Evolutionary conservation across 1,284 basidiomycete genomes (phyloP).

Genomic region (Austroboletus niveus): DNA sequence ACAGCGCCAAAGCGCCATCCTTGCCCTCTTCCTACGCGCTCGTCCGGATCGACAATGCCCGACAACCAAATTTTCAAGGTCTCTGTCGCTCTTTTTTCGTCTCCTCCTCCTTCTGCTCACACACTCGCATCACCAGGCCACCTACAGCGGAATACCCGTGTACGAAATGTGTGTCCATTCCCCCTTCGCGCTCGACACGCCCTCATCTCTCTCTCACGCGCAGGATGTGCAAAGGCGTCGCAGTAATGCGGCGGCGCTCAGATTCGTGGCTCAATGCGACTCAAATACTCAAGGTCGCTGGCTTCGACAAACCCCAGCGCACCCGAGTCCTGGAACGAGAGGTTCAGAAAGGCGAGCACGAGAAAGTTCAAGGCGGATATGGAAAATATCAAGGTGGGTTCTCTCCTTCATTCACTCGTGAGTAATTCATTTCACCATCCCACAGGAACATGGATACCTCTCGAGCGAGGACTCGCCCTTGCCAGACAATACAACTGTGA

Average conservation of each 20-base stretch:
- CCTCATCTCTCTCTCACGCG: conserved; percentile 35
- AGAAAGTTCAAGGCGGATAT: conserved; percentile 99
- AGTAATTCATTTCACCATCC: background rate
- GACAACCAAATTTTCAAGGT: conserved; percentile 81
- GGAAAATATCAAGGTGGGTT: conserved; percentile 96
- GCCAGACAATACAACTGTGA: conserved; percentile 96
- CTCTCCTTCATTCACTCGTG: conserved; percentile 1
- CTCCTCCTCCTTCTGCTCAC: conserved; percentile 11
- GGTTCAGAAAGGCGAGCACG: conserved; percentile 98
- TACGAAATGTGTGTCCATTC: conserved; percentile 72
- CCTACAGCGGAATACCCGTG: conserved; percentile 85
- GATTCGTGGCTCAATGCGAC: conserved; percentile 99
- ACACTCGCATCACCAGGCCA: conserved; percentile 52
- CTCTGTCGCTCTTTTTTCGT: conserved; percentile 16
- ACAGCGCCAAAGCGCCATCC: conserved; percentile 18
- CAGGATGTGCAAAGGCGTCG: conserved; percentile 93
- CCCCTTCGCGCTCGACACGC: conserved; percentile 36
- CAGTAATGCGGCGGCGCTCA: conserved; percentile 94
- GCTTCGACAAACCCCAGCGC: conserved; percentile 98
- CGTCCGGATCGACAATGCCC: conserved; percentile 49
- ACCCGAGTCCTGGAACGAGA: conserved; percentile 97
- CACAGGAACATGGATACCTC: conserved; percentile 97
- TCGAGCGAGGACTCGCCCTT: conserved; percentile 84
- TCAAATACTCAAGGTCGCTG: conserved; percentile 98
- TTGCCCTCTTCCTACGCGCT: conserved; percentile 4